These are phyloP conservation scores for Rhizopus stolonifer DNA, from an alignment of 371 early-diverging fungal species.

Conservation along the genomic window DNA sequence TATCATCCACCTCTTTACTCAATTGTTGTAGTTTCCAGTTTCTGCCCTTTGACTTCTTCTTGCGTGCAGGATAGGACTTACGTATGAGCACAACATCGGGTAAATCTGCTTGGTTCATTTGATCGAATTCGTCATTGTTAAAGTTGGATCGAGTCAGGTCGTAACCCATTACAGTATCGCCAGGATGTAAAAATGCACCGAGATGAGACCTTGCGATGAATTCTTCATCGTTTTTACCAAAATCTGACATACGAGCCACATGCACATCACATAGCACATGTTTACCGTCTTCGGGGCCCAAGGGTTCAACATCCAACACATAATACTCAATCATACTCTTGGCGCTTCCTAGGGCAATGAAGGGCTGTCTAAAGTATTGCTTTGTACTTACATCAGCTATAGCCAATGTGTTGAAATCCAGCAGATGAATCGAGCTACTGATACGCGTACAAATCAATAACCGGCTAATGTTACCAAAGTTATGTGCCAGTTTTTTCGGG, in stretches of 20 bases:
- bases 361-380: slow-evolving; percentile 86
- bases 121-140: slow-evolving; percentile 85
- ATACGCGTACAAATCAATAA: slow-evolving; percentile 84
- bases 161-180: slow-evolving; percentile 93
- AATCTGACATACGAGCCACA: slow-evolving; percentile 77
- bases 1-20: slow-evolving; percentile 84
- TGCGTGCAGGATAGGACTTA: slow-evolving; percentile 88
- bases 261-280: slow-evolving; percentile 77
- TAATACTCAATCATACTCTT: slow-evolving; percentile 87
- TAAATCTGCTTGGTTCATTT: slow-evolving; percentile 56
- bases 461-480: slow-evolving; percentile 83
- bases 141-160: slow-evolving; percentile 87
- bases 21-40: slow-evolving; percentile 92
- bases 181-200: slow-evolving; percentile 86
- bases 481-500: slow-evolving; percentile 80
- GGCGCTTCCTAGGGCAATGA: slow-evolving; percentile 69
- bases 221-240: slow-evolving; percentile 81
- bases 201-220: slow-evolving; percentile 91
- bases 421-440: slow-evolving; percentile 78
- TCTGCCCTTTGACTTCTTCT: slow-evolving; percentile 81
- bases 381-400: slow-evolving; percentile 73
- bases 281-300: slow-evolving; percentile 77
- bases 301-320: slow-evolving; percentile 89
- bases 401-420: slow-evolving; percentile 84
- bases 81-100: slow-evolving; percentile 91